Base-by-base conservation (phyloP, 768 basidiomycete species). In the Lyophyllum shimeji region DNA sequence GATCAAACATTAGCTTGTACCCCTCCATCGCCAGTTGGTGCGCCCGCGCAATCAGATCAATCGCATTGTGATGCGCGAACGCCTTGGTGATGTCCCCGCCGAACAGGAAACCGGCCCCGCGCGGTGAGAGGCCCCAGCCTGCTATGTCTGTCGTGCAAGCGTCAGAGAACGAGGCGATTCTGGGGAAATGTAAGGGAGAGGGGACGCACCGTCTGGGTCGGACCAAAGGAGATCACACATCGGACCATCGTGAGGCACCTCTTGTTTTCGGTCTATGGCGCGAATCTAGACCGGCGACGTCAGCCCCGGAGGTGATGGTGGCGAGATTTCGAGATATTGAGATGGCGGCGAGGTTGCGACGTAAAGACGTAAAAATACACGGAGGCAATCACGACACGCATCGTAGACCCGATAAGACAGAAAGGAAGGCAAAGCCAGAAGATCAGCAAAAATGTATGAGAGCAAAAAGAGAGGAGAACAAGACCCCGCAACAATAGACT, bases 171-270 rank as follows among this genome's bases (percentile, higher is more conserved):
- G 5, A 9, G 5, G 29, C 29, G 9, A 29, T 37, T 37, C 3
- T 37, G 7, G 34, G 34, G 52, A 27, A 39, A 34, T 33, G 48
- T 7, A 31, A 51, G 46, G 34, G 42, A 40, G 46, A 25, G 47
- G 55, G 34, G 33, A 67, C 81, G 61, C 53, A 95, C 95, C 95
- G 70, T 98, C 96, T 44, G 96, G 96, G 77, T 98, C 96, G 56
- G 95, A 97, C 96, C 96, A 98, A n/a, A 98, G 78, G 1, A 98
- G 77, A 73, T 98, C 96, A 67, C 96, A 98, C 96, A 98, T 98
- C 7, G 95, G 87, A 12, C 96, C 96, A 67, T 98, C 96, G 70
- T 98, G 96, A 24, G 96, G 96, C 21, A 98, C 96, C 68, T 98
- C 96, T 71, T 96, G 94, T 70, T 95, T 95, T 31, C 96, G 76